Conservation (phyloP, 768 basidiomycete species). For the Epithele typhae region DNA sequence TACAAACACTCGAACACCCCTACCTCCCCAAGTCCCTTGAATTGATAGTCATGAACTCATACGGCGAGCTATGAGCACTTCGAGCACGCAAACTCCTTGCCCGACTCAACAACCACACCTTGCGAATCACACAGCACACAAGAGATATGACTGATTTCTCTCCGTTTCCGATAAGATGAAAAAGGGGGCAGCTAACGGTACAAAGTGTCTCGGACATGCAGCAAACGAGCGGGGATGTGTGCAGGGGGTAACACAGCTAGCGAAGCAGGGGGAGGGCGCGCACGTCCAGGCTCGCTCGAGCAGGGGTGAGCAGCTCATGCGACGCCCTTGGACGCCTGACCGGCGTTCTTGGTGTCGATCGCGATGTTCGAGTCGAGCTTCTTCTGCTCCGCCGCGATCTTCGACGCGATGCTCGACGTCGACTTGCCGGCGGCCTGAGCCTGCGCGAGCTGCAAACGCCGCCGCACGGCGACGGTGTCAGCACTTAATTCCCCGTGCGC, state of each 20-base stretch:
- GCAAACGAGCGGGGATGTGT: not conserved
- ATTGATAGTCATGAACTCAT: no score
- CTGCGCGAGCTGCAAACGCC: slow-evolving; percentile 29
- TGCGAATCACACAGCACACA: no score
- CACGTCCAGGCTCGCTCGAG: no score
- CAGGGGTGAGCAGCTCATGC: not conserved
- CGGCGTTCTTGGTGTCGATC: slow-evolving; percentile 27
- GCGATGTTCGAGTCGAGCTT: slow-evolving; percentile 34
- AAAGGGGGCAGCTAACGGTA: slow-evolving; percentile 14
- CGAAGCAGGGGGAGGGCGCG: no score
- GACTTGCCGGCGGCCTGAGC: slow-evolving; percentile 29
- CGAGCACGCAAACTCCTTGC: no score
- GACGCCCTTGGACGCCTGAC: slow-evolving; percentile 30
- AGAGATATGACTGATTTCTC: slow-evolving; percentile 1
- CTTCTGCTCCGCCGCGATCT: slow-evolving; percentile 28
- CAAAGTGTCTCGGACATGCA: slow-evolving; percentile 4
- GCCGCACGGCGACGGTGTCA: not conserved
- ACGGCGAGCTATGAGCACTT: no score
- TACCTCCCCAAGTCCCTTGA: no score
- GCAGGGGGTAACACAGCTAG: not conserved
- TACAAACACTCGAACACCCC: no score
- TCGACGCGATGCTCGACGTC: slow-evolving; percentile 25
- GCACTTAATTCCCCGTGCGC: not conserved
- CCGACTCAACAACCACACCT: no score
- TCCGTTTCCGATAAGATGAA: slow-evolving; percentile 11